Conservation (phyloP, 306 rosid genomes). For the Prunus fruticosa region DNA sequence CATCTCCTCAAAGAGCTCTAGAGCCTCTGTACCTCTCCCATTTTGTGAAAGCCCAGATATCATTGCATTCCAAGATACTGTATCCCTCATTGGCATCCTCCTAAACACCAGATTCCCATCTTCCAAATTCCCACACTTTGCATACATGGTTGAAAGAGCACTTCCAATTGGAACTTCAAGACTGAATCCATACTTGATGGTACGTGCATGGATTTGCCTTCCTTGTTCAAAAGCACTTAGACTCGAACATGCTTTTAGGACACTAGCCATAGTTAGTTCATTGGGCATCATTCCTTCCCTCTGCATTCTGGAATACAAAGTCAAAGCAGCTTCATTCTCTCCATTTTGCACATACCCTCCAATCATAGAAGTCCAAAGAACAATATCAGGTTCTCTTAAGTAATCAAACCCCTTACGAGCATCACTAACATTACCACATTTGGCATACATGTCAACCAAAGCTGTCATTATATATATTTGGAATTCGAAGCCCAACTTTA, state of each 20-base stretch:
- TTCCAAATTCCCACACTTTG: constrained; percentile 75
- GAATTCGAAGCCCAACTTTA: constrained; percentile 67
- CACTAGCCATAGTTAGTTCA: constrained; percentile 73
- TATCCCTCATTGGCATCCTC: constrained; percentile 65
- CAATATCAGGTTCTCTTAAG: constrained; percentile 64
- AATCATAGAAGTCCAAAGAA: constrained; percentile 90
- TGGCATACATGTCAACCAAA: constrained; percentile 88
- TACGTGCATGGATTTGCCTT: constrained; percentile 65
- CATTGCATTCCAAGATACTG: constrained; percentile 88
- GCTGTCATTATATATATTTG: constrained; percentile 70
- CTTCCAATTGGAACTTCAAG: constrained; percentile 78
- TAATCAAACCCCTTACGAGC: constrained; percentile 69
- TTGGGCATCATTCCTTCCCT: constrained; percentile 60
- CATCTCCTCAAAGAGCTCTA: constrained; percentile 76
- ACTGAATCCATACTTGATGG: constrained; percentile 64
- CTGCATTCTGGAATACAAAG: constrained; percentile 69
- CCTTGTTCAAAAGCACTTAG: constrained; percentile 88
- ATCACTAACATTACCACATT: constrained; percentile 59
- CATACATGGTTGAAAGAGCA: constrained; percentile 85
- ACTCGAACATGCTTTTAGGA: constrained; percentile 75
- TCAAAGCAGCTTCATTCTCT: constrained; percentile 67
- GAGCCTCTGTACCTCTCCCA: constrained; percentile 63
- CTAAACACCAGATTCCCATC: constrained; percentile 60
- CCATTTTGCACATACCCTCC: constrained; percentile 75
- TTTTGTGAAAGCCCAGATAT: constrained; percentile 88